Percentiles rank a stretch among this genome's conserved stretches.
These are phyloP conservation scores for Seminavis robusta DNA, from an alignment of 108 stramenopile species.

Conservation along the genomic window DNA sequence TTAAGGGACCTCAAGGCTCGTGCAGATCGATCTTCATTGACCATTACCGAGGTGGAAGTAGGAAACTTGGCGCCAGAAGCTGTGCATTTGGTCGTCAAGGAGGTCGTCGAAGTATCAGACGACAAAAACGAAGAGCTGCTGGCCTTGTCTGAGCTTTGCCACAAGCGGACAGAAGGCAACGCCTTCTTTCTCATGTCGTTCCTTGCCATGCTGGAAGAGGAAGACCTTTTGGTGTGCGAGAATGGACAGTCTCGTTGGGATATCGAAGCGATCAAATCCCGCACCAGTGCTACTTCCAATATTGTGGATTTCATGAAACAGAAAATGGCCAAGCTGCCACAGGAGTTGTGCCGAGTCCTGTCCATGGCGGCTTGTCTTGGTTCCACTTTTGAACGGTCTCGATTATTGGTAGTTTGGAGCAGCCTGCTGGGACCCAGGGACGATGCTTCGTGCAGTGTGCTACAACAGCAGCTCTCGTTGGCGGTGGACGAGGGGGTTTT, in stretches of 20 bases:
- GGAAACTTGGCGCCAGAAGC: neutral
- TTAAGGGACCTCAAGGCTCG: no score
- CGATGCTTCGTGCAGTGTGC: conserved; percentile 7
- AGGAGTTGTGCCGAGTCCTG: conserved; percentile 25
- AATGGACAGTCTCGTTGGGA: conserved; percentile 12
- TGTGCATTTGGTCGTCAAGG: conserved; percentile 7
- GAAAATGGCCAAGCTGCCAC: conserved; percentile 20
- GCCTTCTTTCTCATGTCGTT: conserved; percentile 6
- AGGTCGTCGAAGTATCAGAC: neutral
- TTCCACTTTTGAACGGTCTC: conserved; percentile 23
- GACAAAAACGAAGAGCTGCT: neutral
- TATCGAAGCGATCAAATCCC: neutral
- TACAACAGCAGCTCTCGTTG: neutral
- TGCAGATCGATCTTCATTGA: no score
- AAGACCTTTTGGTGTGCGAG: neutral
- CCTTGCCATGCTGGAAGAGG: conserved; percentile 4
- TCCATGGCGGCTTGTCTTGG: conserved; percentile 39
- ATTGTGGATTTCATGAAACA: conserved; percentile 27
- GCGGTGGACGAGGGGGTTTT: neutral
- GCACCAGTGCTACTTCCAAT: conserved; percentile 1
- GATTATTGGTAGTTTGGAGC: no score
- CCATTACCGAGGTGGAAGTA: neutral
- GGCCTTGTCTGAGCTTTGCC: conserved; percentile 2
- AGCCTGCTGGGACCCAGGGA: conserved; percentile 4
- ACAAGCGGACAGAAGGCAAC: conserved; percentile 8